These are phyloP conservation scores for Saturnispora dispora DNA, from an alignment of 805 yeast genomes.

Conservation along the genomic window DNA sequence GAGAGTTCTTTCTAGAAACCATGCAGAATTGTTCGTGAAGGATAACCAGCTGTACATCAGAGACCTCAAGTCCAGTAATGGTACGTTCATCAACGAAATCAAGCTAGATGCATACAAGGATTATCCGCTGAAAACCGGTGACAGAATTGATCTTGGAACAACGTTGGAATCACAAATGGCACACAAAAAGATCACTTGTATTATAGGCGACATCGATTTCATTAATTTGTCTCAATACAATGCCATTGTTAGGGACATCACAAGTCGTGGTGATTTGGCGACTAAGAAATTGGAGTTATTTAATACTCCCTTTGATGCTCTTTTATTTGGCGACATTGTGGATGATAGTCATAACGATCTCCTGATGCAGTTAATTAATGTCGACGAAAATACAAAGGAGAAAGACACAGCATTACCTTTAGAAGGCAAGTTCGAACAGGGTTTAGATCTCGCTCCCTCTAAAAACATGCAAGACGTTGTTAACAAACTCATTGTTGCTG, in stretches of 20 bases:
- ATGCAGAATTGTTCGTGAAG: constrained; percentile 73
- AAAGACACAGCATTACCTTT: constrained; percentile 4
- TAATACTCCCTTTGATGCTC: constrained; percentile 28
- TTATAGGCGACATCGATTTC: constrained; percentile 64
- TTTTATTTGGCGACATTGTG: constrained; percentile 29
- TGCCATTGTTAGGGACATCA: constrained; percentile 17
- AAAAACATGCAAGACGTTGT: constrained; percentile 48
- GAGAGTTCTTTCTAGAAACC: constrained; percentile 84
- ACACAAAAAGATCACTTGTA: constrained; percentile 82
- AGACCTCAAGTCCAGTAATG: constrained; percentile 88
- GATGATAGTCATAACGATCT: constrained; percentile 18
- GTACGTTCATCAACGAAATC: constrained; percentile 79
- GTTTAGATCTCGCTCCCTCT: constrained; percentile 50
- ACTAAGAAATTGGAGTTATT: constrained; percentile 25
- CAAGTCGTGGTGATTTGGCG: constrained; percentile 22
- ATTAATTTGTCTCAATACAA: constrained; percentile 33
- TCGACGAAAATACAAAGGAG: constrained; percentile 22
- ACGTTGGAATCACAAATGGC: constrained; percentile 63
- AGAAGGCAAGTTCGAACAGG: constrained; percentile 18
- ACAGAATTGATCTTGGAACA: constrained; percentile 87
- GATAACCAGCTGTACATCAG: constrained; percentile 62
- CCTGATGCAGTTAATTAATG: constrained; percentile 15
- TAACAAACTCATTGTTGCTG: constrained; percentile 42
- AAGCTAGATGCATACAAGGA: constrained; percentile 57
- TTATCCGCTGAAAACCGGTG: constrained; percentile 65